These are phyloP conservation scores for Perilla frutescens DNA, from an alignment of 257 asterid genomes.

Conservation along the genomic window DNA sequence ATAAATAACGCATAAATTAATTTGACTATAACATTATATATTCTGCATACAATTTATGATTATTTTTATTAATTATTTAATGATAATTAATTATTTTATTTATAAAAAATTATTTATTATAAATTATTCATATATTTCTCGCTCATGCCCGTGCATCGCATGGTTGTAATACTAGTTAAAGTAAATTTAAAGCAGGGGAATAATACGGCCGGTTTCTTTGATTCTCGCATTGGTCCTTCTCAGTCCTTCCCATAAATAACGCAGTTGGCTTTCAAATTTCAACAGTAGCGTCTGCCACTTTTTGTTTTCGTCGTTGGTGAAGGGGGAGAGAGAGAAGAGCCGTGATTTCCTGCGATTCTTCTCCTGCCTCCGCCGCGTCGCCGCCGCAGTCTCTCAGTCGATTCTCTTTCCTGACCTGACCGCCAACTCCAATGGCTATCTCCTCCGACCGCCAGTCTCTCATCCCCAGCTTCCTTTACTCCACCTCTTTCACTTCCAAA, in stretches of 20 bases:
- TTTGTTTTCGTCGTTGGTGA: slow-evolving; percentile 4
- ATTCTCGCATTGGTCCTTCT: slow-evolving; percentile 16
- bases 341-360: neutral
- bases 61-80: too few species aligned
- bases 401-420: slow-evolving; percentile 22
- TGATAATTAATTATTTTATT: too few species aligned
- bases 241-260: slow-evolving; percentile 20
- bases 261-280: neutral
- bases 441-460: slow-evolving; percentile 73
- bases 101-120: too few species aligned
- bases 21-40: too few species aligned
- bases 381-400: slow-evolving; percentile 50
- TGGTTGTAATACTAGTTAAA: too few species aligned
- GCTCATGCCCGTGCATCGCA: too few species aligned
- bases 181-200: neutral
- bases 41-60: too few species aligned
- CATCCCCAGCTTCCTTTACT: slow-evolving; percentile 67
- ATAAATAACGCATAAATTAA: too few species aligned
- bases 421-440: slow-evolving; percentile 40
- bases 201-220: neutral
- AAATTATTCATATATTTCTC: too few species aligned
- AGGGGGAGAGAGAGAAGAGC: slow-evolving; percentile 5
- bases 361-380: slow-evolving; percentile 46
- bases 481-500: slow-evolving; percentile 53
- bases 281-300: slow-evolving; percentile 14